Percentiles rank a stretch among this genome's conserved stretches.
Evolutionary conservation across 192 early-diverging fungal genomes (phyloP).

Genomic region (Coemansia sp.): DNA sequence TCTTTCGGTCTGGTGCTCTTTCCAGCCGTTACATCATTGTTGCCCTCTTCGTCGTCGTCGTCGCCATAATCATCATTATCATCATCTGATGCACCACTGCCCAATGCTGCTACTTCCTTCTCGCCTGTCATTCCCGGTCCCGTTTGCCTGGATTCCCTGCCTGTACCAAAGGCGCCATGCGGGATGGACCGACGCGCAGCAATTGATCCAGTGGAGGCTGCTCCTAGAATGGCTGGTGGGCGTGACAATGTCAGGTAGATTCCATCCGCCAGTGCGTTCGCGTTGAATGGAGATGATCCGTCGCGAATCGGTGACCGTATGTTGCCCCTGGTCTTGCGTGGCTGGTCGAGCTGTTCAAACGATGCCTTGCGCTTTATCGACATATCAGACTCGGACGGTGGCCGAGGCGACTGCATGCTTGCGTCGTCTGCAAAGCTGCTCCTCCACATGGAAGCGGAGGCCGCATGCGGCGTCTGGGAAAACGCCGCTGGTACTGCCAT

Average conservation of each 20-base stretch:
- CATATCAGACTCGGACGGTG: conserved; percentile 41
- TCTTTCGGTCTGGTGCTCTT: conserved; percentile 25
- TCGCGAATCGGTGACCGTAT: conserved; percentile 38
- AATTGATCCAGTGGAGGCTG: conserved; percentile 5
- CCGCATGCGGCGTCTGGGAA: conserved; percentile 2
- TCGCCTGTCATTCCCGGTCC: background rate
- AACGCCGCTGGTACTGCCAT: background rate
- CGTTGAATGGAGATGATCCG: background rate
- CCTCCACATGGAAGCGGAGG: background rate
- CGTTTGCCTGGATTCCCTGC: background rate
- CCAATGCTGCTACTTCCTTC: background rate
- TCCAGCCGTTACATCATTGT: background rate
- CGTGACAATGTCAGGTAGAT: background rate
- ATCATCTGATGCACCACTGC: background rate
- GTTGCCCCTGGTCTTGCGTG: conserved; percentile 36
- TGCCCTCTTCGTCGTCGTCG: conserved; percentile 3
- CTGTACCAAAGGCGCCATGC: background rate
- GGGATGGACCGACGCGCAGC: background rate
- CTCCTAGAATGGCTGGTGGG: background rate
- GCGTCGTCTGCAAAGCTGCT: background rate
- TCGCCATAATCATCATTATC: too few relatives aligned
- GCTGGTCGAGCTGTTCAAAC: conserved; percentile 36
- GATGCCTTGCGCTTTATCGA: conserved; percentile 51
- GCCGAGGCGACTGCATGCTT: conserved; percentile 14
- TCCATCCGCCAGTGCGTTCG: background rate